These are phyloP conservation scores for Colletotrichum sp. DNA, from an alignment of 2,329 filamentous ascomycete genomes.

Conservation along the genomic window DNA sequence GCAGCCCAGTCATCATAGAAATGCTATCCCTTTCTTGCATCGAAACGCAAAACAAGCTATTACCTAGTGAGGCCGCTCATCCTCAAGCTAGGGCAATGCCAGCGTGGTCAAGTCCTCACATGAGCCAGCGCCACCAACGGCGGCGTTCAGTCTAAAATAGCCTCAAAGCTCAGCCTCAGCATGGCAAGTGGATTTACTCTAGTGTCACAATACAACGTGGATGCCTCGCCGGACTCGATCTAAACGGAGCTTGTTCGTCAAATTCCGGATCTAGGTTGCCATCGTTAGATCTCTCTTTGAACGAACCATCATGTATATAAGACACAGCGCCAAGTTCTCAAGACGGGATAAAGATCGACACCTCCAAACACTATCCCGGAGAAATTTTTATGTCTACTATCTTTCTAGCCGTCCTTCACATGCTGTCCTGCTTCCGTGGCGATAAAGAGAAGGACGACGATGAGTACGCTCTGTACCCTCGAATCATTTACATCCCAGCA, in stretches of 20 bases:
- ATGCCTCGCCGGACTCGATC: not conserved
- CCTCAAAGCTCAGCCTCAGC: not conserved
- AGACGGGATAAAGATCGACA: not conserved
- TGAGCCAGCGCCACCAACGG: not conserved
- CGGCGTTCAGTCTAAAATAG: not conserved
- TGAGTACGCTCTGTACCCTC: not conserved
- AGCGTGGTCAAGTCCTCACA: not conserved
- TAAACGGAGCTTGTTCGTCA: not conserved
- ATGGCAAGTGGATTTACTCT: not conserved
- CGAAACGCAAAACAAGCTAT: not conserved
- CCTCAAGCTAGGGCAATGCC: not conserved
- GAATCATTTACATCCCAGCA: not conserved
- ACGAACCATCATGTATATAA: not conserved
- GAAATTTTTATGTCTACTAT: not conserved
- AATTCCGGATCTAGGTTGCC: not conserved
- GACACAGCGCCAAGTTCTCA: not conserved
- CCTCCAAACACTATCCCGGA: not conserved
- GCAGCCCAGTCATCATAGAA: not conserved
- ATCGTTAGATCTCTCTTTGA: not conserved
- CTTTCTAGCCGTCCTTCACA: not conserved
- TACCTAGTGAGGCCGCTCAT: not conserved
- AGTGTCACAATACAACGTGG: not conserved
- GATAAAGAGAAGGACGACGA: not conserved
- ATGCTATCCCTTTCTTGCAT: not conserved
- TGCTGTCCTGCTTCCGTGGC: not conserved